Conservation (phyloP, 1,284 basidiomycete species). For the Puccinia coronata region DNA sequence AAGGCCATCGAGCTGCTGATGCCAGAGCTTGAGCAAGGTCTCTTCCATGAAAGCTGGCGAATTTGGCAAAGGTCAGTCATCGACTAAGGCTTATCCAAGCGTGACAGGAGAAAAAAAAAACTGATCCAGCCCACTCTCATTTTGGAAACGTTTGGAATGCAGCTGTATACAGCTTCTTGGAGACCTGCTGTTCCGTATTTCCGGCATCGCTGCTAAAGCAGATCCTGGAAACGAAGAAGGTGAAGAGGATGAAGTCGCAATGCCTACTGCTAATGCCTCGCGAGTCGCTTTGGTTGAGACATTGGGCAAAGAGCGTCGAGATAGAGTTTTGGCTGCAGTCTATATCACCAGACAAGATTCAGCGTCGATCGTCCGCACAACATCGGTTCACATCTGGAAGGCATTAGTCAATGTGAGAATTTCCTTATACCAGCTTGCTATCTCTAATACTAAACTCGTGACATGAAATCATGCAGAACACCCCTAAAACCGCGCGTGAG, state of each 20-base stretch:
- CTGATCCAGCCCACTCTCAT: background rate
- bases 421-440: background rate
- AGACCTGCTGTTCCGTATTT: slow-evolving; percentile 95
- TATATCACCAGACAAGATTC: slow-evolving; percentile 94
- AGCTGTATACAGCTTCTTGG: slow-evolving; percentile 88
- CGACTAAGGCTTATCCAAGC: background rate
- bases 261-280: slow-evolving; percentile 69
- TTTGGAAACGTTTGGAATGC: background rate
- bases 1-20: slow-evolving; percentile 91
- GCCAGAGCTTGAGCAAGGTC: slow-evolving; percentile 89
- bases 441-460: background rate
- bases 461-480: slow-evolving; percentile 28
- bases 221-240: slow-evolving; percentile 70
- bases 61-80: slow-evolving; percentile 48
- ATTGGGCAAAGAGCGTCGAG: slow-evolving; percentile 82
- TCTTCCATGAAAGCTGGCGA: slow-evolving; percentile 58
- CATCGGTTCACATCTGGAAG: slow-evolving; percentile 97
- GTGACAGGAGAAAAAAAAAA: too few species aligned
- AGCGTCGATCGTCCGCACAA: slow-evolving; percentile 83
- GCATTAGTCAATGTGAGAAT: slow-evolving; percentile 71
- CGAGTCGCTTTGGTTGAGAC: slow-evolving; percentile 82
- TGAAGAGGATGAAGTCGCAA: slow-evolving; percentile 67
- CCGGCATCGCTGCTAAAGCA: slow-evolving; percentile 90
- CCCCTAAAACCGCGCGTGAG: slow-evolving; percentile 73
- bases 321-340: slow-evolving; percentile 84